Evolutionary conservation across 2,329 filamentous ascomycete species (phyloP).

Genomic region (Cercospora sp.): DNA sequence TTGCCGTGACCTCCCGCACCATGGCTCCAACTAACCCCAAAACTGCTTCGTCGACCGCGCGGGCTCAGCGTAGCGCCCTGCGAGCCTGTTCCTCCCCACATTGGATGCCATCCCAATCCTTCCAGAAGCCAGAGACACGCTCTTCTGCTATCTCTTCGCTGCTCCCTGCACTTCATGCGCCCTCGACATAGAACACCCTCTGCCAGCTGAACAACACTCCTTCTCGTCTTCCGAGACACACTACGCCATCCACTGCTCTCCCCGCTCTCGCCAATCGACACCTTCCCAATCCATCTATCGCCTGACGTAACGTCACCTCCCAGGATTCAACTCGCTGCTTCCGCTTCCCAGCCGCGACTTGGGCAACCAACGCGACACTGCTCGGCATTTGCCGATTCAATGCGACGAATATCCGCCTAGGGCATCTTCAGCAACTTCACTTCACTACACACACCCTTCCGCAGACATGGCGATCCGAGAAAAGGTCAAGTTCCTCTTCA

Average conservation of each 20-base stretch:
- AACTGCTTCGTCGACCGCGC: not conserved
- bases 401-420: not conserved
- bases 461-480: conserved; percentile 49
- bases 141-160: not conserved
- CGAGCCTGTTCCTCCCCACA: not conserved
- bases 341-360: not conserved
- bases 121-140: not conserved
- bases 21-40: not conserved
- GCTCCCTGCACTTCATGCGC: not conserved
- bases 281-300: not conserved
- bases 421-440: not conserved
- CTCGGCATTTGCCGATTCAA: not conserved
- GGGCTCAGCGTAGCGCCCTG: not conserved
- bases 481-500: conserved; percentile 49
- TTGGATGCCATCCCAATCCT: conserved; percentile 1
- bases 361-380: not conserved
- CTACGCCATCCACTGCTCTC: not conserved
- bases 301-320: not conserved
- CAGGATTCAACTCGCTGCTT: not conserved
- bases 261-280: not conserved
- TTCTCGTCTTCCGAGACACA: not conserved
- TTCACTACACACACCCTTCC: not conserved
- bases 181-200: not conserved
- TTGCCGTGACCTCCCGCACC: not conserved
- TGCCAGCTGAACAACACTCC: not conserved